Evolutionary conservation across 2,329 filamentous ascomycete genomes (phyloP), one percentile per base, ranked within the genome.

Genomic region (Balansia obtecta): DNA sequence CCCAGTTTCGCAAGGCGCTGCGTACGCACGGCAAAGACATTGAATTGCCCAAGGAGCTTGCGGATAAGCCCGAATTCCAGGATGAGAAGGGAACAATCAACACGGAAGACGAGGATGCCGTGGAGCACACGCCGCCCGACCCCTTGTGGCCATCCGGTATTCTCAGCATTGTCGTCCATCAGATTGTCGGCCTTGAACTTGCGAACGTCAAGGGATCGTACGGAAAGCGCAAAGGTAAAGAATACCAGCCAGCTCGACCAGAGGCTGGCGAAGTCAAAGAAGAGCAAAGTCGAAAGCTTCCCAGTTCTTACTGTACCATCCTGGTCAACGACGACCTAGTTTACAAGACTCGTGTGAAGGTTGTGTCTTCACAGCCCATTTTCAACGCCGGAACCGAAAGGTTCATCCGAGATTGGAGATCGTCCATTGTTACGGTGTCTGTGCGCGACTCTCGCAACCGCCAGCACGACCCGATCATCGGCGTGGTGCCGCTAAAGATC

Each of bases 301-400:
- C 93, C 0, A 95, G 85, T 54, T 87, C 88, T 39, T 98, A 98
- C 69, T 96, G 90, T 70, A 96, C 89, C 1, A 90, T 98, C 50
- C 69, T 93, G 11, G 75, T 86, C 65, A 96, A 96, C 57, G 91
- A 97, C 60, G 82, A 94, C 59, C 68, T 95, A 57, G 79, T 89
- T 16, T 97, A 96, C 72, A 89, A 91, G 61, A 97, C 91, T n/a
- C 81, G 93, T 61, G 81, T 88, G 37, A 97, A 98, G 72, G 90
- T 90, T 4, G 86, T 95, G 8, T 94, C 86, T 37, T 94, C 88
- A 48, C 90, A 94, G 64, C 93, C 93, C 1, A 96, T 97, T 56
- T 97, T 95, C 76, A 96, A 97, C 59, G 90, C 93, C 3, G 91
- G 91, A 53, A 96, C 90, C 0, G 93, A 98, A 63, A 80, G 85